Percentiles rank a stretch among this genome's conserved stretches.
Evolutionary conservation across 257 asterid species (phyloP).

Genomic region (Ballota nigra): DNA sequence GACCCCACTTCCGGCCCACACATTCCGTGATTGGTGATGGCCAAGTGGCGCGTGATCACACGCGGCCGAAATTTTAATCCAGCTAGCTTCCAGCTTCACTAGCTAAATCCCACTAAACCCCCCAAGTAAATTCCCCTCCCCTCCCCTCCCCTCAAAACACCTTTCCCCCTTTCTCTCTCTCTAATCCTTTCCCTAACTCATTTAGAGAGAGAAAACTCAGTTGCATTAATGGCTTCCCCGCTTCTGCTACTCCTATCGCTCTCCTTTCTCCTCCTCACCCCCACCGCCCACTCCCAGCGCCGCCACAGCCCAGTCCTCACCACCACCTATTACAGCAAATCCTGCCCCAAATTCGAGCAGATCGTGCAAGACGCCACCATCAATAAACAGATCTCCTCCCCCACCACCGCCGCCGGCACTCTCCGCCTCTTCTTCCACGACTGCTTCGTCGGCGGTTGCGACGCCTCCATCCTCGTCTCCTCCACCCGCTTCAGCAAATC

Average conservation of each 20-base stretch:
- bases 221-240: conserved; percentile 30
- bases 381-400: conserved; percentile 84
- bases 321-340: conserved; percentile 43
- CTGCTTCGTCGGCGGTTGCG: conserved; percentile 83
- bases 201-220: not conserved
- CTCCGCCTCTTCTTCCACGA: conserved; percentile 98
- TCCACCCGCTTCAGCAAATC: conserved; percentile 75
- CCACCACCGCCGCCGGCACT: conserved; percentile 94
- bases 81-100: conserved; percentile 13
- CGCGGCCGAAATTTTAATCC: not conserved
- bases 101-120: conserved; percentile 14
- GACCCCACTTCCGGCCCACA: conserved; percentile 36
- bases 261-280: conserved; percentile 24
- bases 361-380: conserved; percentile 73
- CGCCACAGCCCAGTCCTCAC: conserved; percentile 33
- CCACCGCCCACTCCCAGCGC: not conserved
- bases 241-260: conserved; percentile 22
- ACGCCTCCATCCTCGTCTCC: conserved; percentile 81
- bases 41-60: conserved; percentile 26
- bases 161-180: conserved; percentile 19
- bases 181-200: not conserved
- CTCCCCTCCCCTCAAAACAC: not conserved
- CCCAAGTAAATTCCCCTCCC: not conserved
- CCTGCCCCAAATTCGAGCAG: conserved; percentile 70
- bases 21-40: conserved; percentile 47